Evolutionary conservation across 2,329 filamentous ascomycete genomes (phyloP), one percentile per base, ranked within the genome.

Genomic region (Neophaeococcomyces mojaviensis): DNA sequence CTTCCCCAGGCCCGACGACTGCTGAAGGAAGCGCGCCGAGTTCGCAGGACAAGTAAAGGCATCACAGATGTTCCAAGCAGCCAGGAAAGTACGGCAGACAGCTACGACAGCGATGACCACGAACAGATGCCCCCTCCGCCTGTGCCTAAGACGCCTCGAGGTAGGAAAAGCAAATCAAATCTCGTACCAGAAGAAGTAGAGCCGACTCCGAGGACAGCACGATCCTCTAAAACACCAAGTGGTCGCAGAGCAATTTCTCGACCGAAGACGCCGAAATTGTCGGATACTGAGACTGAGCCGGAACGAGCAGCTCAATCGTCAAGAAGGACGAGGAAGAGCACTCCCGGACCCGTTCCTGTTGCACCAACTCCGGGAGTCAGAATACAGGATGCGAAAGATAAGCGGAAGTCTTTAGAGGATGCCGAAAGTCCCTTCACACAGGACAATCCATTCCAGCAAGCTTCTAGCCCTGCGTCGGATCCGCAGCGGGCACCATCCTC

Each of bases 361-460:
- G 40, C 53, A 31, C 43, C 48, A 22, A 40, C 51, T 26, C 51
- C 51, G 2, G 41, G 45, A 5, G 64, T 65, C 2, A 64, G 67
- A 52, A 51, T 60, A 6, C 60, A 67, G 19, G 57, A 61, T n/a
- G 60, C 61, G 9, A 60, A 65, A 4, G 60, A 67, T 5, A 62
- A 56, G 15, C 58, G 67, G 8, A 68, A 72, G 35, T 62, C 59
- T 6, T 62, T 59, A 32, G 73, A 76, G 36, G 34, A 44, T 18
- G 52, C 41, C 5, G 75, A 77, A 28, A 84, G 75, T 58, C 82
- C 85, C 26, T 97, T 97, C 64, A 88, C 84, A 1, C 77, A 82
- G 55, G 88, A 96, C 44, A 97, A 97, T 59, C 89, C 90, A 0
- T 97, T 97, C 61, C 90, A 97, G 63, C 86, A 85, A 60, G 84